phyloP scores from a whole-genome alignment of 1,284 basidiomycete species.

The Agroathelia rolfsii region DNA sequence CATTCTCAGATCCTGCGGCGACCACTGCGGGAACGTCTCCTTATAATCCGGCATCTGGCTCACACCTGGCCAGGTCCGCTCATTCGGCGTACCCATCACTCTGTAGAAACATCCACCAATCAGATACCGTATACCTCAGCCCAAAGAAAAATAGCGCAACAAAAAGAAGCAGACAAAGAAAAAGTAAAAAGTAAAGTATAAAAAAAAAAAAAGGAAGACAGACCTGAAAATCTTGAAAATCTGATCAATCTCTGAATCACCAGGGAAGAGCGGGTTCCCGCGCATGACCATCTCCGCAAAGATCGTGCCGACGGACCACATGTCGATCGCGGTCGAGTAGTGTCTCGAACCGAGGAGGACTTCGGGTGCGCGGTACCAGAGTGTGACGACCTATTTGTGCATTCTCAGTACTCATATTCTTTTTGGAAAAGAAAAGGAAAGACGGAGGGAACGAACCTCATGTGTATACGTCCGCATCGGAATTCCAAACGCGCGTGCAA shows the following conservation, averaged over 20 bases:
- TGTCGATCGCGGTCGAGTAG: conserved; percentile 95
- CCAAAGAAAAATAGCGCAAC: conserved; percentile 9
- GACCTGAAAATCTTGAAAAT: conserved; percentile 99
- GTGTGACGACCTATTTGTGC: conserved; percentile 76
- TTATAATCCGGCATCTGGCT: conserved; percentile 92
- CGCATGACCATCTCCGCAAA: conserved; percentile 89
- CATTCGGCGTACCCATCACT: conserved; percentile 90
- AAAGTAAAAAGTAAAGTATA: neutral
- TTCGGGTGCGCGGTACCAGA: conserved; percentile 98
- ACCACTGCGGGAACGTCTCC: conserved; percentile 94
- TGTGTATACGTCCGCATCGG: conserved; percentile 97
- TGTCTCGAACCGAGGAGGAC: conserved; percentile 93
- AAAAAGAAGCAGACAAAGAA: conserved; percentile 1
- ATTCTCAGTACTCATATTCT: conserved; percentile 4
- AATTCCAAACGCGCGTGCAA: conserved; percentile 95
- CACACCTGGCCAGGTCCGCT: conserved; percentile 89
- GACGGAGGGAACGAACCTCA: conserved; percentile 51
- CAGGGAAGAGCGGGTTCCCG: conserved; percentile 89
- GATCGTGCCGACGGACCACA: conserved; percentile 97
- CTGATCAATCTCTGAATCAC: conserved; percentile 98
- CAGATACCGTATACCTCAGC: neutral
- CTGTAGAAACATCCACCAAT: conserved; percentile 27
- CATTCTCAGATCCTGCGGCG: conserved; percentile 52
- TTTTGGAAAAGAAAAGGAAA: conserved; percentile 8
- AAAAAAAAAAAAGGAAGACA: conserved; percentile 13